Percentiles rank a stretch among this genome's conserved stretches.
These are phyloP conservation scores for Circinella minor DNA, from an alignment of 371 early-diverging fungal genomes.

Conservation along the genomic window DNA sequence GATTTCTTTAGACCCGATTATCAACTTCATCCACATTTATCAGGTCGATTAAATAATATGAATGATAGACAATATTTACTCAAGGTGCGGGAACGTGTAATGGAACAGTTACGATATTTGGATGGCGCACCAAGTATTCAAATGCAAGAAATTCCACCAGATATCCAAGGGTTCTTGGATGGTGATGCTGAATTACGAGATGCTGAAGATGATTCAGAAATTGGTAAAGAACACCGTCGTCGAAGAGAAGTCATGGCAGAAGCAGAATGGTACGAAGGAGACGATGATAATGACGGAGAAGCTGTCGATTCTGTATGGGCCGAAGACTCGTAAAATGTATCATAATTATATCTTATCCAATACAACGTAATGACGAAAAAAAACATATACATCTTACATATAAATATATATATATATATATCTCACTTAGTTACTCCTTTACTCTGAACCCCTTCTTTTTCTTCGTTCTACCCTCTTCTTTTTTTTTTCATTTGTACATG, in stretches of 20 bases:
- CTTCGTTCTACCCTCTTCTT: neutral
- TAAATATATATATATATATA: neutral
- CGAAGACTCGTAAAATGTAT: slow-evolving; percentile 19
- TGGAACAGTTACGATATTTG: slow-evolving; percentile 91
- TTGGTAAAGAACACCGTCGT: slow-evolving; percentile 52
- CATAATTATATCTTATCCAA: slow-evolving; percentile 15
- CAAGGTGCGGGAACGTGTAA: slow-evolving; percentile 75
- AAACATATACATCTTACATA: neutral
- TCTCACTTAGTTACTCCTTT: no score
- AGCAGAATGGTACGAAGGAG: slow-evolving; percentile 52
- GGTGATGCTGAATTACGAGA: slow-evolving; percentile 63
- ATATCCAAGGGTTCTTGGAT: slow-evolving; percentile 79
- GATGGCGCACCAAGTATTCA: slow-evolving; percentile 97
- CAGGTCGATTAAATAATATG: slow-evolving; percentile 84
- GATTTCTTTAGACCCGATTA: slow-evolving; percentile 89
- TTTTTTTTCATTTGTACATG: slow-evolving; percentile 5
- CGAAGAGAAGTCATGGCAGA: slow-evolving; percentile 30
- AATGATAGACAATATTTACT: slow-evolving; percentile 90
- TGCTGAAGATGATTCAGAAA: slow-evolving; percentile 56
- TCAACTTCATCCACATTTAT: slow-evolving; percentile 80
- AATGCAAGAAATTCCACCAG: slow-evolving; percentile 88
- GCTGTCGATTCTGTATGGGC: slow-evolving; percentile 39
- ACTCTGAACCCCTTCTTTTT: no score
- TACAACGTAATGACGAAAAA: neutral
- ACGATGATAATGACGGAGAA: slow-evolving; percentile 52